Evolutionary conservation across 164 flowering plant species (phyloP), one percentile per base, ranked within the genome.

Genomic region (Hamamelis virginiana): DNA sequence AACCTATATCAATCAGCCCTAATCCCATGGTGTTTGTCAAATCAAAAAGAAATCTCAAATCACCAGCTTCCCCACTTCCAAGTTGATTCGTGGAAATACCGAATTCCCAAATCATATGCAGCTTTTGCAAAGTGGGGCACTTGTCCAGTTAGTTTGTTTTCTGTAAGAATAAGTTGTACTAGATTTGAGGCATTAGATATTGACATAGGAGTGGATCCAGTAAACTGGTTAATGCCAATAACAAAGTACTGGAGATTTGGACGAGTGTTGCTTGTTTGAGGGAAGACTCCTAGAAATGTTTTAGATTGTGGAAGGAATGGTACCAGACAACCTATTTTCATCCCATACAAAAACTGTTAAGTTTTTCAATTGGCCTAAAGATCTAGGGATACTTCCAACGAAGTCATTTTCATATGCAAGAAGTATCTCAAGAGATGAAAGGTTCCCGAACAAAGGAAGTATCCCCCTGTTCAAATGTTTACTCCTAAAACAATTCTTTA

Each of bases 21-120:
- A 81, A 27, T 0, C 55, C 67, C 13, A n/a, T 70, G 16, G 73
- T 56, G 26, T 77, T 83, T 16, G 48, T 15, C 23, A 83, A 55
- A 9, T 73, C 63, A 21, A 60, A 16, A 14, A 83, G 22, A 57
- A 83, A 81, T 19, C 43, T 46, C 64, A 83, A 56, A 22, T 81
- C 86, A 61, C 55, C 66, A 3, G 55, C 18, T 61, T 62, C 50
- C 38, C 69, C 71, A 45, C 19, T 33, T 33, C 84, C 82, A 0
- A 76, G 58, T 50, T 10, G 9, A 21, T 73, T 73, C 0, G 1
- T 0, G 4, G 26, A 8, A 14, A 62, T 8, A n/a, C 16, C 4
- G 0, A 69, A 41, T 2, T 1, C 22, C 13, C 9, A 23, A 68
- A 63, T 21, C 13, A 14, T 1, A 5, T 60, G 38, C 14, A 79